These are phyloP conservation scores for Erodium moschatum DNA, from an alignment of 441 rosid species.

Conservation along the genomic window DNA sequence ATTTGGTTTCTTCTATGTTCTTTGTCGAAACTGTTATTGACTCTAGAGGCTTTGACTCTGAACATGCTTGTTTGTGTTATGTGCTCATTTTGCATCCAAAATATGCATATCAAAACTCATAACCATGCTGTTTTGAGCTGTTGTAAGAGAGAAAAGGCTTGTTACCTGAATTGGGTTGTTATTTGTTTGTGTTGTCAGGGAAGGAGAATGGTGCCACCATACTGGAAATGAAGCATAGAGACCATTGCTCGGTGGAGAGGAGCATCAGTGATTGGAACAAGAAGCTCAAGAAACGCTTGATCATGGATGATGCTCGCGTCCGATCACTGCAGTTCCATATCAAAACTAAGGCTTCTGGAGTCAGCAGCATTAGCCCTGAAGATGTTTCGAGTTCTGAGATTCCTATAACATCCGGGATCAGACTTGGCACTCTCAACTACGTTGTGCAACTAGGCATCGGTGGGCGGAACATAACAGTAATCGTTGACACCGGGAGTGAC, in stretches of 20 bases:
- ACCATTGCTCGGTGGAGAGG: constrained; percentile 39
- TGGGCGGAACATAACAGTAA: constrained; percentile 46
- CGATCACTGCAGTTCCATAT: constrained; percentile 46
- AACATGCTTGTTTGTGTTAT: neutral
- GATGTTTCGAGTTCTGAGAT: constrained; percentile 29
- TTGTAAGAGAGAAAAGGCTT: neutral
- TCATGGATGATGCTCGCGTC: constrained; percentile 45
- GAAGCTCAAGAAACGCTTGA: constrained; percentile 40
- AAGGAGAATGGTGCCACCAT: constrained; percentile 45
- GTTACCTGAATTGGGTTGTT: neutral
- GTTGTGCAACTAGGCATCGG: constrained; percentile 57
- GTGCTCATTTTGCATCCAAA: neutral
- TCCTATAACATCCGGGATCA: constrained; percentile 58
- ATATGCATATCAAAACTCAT: neutral
- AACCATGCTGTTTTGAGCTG: neutral
- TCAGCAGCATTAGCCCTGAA: neutral
- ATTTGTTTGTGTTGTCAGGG: constrained; percentile 30
- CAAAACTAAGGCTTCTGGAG: constrained; percentile 24
- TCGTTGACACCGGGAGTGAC: constrained; percentile 91
- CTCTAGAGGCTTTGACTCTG: neutral
- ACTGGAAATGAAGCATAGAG: constrained; percentile 71
- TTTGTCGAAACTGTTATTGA: neutral
- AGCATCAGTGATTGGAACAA: constrained; percentile 38
- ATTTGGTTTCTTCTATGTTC: no score
- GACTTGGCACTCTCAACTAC: constrained; percentile 65